Base-by-base conservation (phyloP, 2,329 filamentous ascomycete species). In the Shiraia bambusicola region DNA sequence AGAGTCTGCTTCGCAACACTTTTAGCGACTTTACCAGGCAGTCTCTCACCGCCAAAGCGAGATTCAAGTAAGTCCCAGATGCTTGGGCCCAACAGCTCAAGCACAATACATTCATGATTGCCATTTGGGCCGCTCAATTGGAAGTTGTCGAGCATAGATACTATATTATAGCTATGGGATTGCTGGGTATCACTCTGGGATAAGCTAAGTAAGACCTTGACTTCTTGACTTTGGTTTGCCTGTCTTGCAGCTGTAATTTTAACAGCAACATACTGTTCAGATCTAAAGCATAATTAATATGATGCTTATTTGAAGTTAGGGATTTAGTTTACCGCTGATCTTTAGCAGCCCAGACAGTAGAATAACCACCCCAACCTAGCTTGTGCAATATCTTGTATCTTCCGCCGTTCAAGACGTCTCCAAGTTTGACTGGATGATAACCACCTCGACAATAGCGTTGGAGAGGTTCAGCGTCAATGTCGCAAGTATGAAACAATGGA, bases 101-200 rank as follows among this genome's bases (percentile, higher is more conserved):
- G 63, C 6, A 76, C 67, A 0, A 76, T 52, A 49, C 73, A 77
- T n/a, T 61, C 49, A 47, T 77, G 73, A 2, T 24, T 58, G 9
- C 74, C 72, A 54, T 77, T 77, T 6, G 72, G 72, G 8, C 74
- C 72, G 2, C 50, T 29, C 31, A 71, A 35, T 6, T 66, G 28
- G 27, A 76, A 76, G 13, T 58, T 16, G 46, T 73, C 66, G 15
- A 69, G 42, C 16, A 74, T 30, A 15, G 46, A 57, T 28, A 71
- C 63, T 9, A 72, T 26, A 57, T 73, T 50, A 26, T 44, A 43
- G n/a, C 34, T 43, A 15, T 47, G 49, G 16, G 49, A 28, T 11
- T 54, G 28, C 30, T 24, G 13, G 27, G 50, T 51, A 35, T 39
- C n/a, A 12, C 17, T 19, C 10, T 14, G 28, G 11, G 42, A 34